Evolutionary conservation across 768 basidiomycete genomes (phyloP), one percentile per base, ranked within the genome.

Genomic region (Amylocystis lapponica): DNA sequence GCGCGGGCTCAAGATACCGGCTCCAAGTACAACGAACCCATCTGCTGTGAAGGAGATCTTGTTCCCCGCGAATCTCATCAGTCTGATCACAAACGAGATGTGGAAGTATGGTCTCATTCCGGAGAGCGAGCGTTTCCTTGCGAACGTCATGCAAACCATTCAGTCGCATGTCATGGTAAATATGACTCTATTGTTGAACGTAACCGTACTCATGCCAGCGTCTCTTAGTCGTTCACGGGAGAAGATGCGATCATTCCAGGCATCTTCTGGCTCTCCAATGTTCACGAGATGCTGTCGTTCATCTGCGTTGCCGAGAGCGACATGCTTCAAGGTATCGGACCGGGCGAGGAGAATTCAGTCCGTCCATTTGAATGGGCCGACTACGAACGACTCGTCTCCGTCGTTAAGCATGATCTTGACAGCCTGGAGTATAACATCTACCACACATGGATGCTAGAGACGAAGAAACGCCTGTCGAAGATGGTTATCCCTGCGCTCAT

Each of bases 401-500:
- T 98, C 50, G 96, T 98, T 63, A 97, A 96, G 63, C 95, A 98
- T 59, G 96, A 99, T 62, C 80, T 99, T 32, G 96, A 98, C 66
- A 92, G 88, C 48, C 71, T 99, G 58, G 95, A 99, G 68, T 98
- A 97, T 73, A 99, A 99, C 72, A 95, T 99, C 65, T 98, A 97
- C 64, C 95, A 97, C 63, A 97, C 95, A 0, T 97, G 92, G 89
- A 98, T 99, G 92, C 69, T 87, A 43, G 96, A 97, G 69, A 88
- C 92, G 29, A 99, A 98, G 80, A 94, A 92, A 69, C 86, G 83
- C 45, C 71, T 99, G 30, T 75, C 81, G 35, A 98, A 97, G 73
- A 98, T 98, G 93, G 88, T 98, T 33, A 92, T 99, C 45, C 96
- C 96, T n/a, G 96, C 96, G 3, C 66, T 98, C 48, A 93, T 98